Conservation (phyloP, 805 yeast species). For the Cyberlindnera maritima region DNA sequence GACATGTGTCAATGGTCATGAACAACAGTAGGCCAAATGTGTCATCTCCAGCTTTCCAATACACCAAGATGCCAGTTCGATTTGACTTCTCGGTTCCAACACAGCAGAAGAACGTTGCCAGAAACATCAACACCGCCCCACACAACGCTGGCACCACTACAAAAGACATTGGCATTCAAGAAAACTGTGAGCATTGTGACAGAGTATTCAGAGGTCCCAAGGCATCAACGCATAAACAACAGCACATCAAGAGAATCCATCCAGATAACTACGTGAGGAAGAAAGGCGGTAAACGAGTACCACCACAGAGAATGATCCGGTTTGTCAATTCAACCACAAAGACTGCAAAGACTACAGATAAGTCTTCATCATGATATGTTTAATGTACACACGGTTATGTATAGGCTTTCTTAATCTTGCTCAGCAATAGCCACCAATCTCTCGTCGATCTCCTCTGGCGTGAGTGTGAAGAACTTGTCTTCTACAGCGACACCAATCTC, state of each 20-base stretch:
- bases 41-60: no score
- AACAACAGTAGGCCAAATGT: no score
- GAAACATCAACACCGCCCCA: conserved; percentile 1
- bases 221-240: conserved; percentile 46
- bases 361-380: no score
- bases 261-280: conserved; percentile 44
- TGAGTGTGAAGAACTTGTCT: conserved; percentile 66
- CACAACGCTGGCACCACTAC: conserved; percentile 23
- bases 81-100: no score
- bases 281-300: conserved; percentile 38
- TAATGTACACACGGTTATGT: no score
- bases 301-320: not conserved
- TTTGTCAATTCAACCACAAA: no score
- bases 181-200: conserved; percentile 41
- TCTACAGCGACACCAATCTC: conserved; percentile 87
- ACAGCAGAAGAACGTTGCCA: not conserved
- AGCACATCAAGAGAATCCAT: conserved; percentile 44
- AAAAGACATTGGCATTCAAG: conserved; percentile 26
- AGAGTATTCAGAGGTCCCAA: conserved; percentile 45
- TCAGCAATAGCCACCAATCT: conserved; percentile 93
- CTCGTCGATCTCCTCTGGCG: conserved; percentile 90
- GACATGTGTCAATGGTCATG: no score
- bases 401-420: conserved; percentile 88
- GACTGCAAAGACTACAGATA: no score
- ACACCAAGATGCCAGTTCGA: no score